Evolutionary conservation across 1,284 basidiomycete species (phyloP).

Genomic region (Binderoboletus segoi): DNA sequence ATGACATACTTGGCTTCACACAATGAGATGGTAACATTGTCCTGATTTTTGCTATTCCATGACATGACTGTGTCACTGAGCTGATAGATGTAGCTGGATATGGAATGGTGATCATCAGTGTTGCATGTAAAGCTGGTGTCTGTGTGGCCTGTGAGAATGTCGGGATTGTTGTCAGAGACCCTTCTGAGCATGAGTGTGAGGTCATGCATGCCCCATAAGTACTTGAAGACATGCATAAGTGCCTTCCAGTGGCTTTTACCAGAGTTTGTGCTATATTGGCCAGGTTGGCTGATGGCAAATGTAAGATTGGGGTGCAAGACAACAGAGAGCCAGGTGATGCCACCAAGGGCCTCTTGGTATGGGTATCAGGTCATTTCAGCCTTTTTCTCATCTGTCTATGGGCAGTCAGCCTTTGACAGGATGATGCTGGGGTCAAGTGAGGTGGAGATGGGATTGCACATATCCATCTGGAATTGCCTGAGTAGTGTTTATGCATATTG

Average conservation of each 20-base stretch:
- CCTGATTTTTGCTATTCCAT: slow-evolving; percentile 17
- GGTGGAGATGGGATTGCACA: background rate
- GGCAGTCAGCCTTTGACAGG: background rate
- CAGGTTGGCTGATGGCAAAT: background rate
- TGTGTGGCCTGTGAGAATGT: too few species aligned
- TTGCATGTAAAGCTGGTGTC: too few species aligned
- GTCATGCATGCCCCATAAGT: background rate
- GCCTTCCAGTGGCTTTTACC: too few species aligned
- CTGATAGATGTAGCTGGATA: too few species aligned
- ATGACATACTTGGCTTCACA: slow-evolving; percentile 13
- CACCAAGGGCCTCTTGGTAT: background rate
- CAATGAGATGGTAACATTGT: background rate
- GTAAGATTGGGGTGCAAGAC: background rate
- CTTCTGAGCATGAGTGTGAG: too few species aligned
- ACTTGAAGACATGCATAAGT: background rate
- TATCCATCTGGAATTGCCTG: too few species aligned
- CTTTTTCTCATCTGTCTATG: background rate
- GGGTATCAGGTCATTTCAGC: background rate
- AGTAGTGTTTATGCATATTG: background rate
- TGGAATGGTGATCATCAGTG: too few species aligned
- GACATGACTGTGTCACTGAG: slow-evolving; percentile 6
- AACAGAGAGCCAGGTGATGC: background rate
- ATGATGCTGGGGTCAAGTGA: background rate
- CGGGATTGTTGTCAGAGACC: background rate
- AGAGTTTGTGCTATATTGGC: slow-evolving; percentile 8